These are phyloP conservation scores for Mycothermus thermophilus DNA, from an alignment of 495 filamentous ascomycete species.

Conservation along the genomic window DNA sequence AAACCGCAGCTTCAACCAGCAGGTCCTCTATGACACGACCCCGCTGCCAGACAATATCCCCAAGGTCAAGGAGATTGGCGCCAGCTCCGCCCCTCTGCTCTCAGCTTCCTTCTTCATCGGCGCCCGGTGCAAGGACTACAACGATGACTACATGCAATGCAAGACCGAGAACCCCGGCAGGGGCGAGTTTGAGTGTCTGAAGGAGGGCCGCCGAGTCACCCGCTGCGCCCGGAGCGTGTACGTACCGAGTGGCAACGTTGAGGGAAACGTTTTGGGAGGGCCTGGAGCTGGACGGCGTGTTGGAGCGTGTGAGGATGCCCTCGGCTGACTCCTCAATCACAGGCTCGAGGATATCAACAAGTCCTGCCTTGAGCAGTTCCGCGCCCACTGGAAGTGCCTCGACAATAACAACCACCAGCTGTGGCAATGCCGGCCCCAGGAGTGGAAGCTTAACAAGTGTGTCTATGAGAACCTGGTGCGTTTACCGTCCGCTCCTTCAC, in stretches of 20 bases:
- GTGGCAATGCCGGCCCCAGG: constrained; percentile 71
- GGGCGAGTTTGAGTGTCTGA: constrained; percentile 88
- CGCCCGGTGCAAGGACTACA: constrained; percentile 82
- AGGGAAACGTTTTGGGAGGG: background rate
- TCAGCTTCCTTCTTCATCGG: constrained; percentile 97
- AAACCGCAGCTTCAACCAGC: constrained; percentile 69
- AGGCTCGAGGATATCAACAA: constrained; percentile 95
- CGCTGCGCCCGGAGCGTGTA: constrained; percentile 94
- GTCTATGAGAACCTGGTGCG: constrained; percentile 89
- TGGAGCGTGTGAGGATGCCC: no score
- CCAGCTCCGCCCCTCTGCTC: constrained; percentile 77
- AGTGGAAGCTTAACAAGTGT: constrained; percentile 79
- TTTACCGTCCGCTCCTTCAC: constrained; percentile 9
- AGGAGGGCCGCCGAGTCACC: constrained; percentile 91
- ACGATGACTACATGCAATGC: constrained; percentile 99
- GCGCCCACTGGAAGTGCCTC: constrained; percentile 83
- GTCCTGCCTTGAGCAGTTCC: constrained; percentile 80
- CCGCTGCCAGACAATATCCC: constrained; percentile 86
- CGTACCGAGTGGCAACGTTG: constrained; percentile 24
- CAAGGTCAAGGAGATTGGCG: constrained; percentile 77
- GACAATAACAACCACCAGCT: constrained; percentile 96
- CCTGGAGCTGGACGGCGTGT: background rate
- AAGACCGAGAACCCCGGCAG: constrained; percentile 77
- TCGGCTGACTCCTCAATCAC: no score
- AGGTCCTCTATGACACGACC: constrained; percentile 86